phyloP scores from a whole-genome alignment of 2,329 filamentous ascomycete genomes.

The Aspergillus nomiae region DNA sequence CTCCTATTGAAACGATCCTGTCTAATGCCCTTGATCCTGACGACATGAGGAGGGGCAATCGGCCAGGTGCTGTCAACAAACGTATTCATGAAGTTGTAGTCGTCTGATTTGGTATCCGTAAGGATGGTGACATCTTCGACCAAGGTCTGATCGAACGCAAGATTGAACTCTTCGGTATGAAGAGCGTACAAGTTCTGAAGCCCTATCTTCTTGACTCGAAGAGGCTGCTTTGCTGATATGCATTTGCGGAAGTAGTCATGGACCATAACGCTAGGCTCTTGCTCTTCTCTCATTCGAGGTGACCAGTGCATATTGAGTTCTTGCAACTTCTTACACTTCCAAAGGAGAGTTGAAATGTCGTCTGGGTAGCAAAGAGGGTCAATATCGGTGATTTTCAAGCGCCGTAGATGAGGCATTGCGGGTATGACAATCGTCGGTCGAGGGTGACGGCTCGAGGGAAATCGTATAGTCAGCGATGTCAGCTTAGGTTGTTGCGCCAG shows the following conservation, averaged over 20 bases:
- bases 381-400: conserved; percentile 59
- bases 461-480: conserved; percentile 57
- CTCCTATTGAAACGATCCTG: conserved; percentile 52
- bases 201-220: conserved; percentile 54
- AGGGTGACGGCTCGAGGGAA: conserved; percentile 58
- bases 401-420: conserved; percentile 56
- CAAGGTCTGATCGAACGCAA: conserved; percentile 43
- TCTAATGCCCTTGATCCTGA: conserved; percentile 50
- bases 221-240: conserved; percentile 47
- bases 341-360: conserved; percentile 59
- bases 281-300: conserved; percentile 61
- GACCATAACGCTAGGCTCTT: conserved; percentile 59
- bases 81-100: conserved; percentile 41
- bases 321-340: conserved; percentile 55
- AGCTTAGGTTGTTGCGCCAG: conserved; percentile 54
- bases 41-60: conserved; percentile 30
- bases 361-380: conserved; percentile 67
- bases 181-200: conserved; percentile 62
- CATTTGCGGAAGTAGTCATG: conserved; percentile 60
- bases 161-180: conserved; percentile 50
- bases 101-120: conserved; percentile 52
- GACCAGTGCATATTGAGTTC: conserved; percentile 62
- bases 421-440: conserved; percentile 60
- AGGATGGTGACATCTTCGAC: conserved; percentile 57
- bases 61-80: conserved; percentile 62